Evolutionary conservation across 2,329 filamentous ascomycete genomes (phyloP).

Genomic region (Aspergillus glaucus): DNA sequence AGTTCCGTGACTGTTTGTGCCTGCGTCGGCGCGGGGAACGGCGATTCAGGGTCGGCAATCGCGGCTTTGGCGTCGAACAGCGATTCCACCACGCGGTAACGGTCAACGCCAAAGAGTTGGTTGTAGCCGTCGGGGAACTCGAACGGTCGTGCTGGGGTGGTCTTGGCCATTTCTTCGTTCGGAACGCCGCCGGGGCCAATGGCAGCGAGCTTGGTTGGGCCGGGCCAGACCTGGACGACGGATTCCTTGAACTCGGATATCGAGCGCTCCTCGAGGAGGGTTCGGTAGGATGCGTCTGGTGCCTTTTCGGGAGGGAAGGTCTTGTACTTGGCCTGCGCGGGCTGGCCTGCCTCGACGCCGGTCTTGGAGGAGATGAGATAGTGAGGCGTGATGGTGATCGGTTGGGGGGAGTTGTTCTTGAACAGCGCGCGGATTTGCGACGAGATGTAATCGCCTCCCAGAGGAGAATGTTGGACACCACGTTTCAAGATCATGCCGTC

Average conservation of each 20-base stretch:
- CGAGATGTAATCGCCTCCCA: conserved; percentile 85
- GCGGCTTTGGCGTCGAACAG: conserved; percentile 83
- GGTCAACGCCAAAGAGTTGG: conserved; percentile 84
- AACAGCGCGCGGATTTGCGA: conserved; percentile 80
- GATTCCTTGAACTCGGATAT: conserved; percentile 97
- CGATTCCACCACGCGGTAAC: conserved; percentile 78
- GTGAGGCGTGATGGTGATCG: conserved; percentile 71
- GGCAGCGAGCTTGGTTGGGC: conserved; percentile 59
- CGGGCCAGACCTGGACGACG: conserved; percentile 88
- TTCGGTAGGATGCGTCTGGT: conserved; percentile 65
- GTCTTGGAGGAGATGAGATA: conserved; percentile 84
- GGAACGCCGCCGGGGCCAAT: conserved; percentile 47
- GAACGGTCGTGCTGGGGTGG: conserved; percentile 75
- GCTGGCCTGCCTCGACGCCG: conserved; percentile 76
- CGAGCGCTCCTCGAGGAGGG: conserved; percentile 84
- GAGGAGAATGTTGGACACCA: conserved; percentile 74
- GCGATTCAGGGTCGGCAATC: conserved; percentile 44
- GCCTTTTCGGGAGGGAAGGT: conserved; percentile 57
- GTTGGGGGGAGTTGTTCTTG: conserved; percentile 58
- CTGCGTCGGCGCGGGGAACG: conserved; percentile 53
- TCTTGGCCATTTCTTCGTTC: conserved; percentile 70
- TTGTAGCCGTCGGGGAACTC: conserved; percentile 98
- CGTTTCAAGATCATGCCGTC: conserved; percentile 93
- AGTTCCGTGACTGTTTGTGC: conserved; percentile 77
- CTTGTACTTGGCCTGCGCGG: conserved; percentile 69